Conservation (phyloP, 164 flowering plant species). For the Piper betle region DNA sequence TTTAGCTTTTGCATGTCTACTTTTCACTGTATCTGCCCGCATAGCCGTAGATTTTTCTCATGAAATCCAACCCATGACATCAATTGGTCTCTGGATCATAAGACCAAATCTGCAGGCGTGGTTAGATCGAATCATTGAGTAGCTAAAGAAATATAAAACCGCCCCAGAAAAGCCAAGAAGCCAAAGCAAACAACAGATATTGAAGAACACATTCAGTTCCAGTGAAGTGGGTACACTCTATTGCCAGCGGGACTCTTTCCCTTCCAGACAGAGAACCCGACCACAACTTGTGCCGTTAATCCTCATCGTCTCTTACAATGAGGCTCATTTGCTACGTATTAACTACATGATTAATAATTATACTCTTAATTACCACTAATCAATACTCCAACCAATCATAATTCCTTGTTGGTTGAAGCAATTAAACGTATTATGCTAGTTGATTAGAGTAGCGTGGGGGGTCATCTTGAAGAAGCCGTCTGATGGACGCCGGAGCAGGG, state of each 20-base stretch:
- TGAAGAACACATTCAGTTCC: not conserved
- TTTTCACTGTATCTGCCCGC: not conserved
- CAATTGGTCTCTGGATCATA: too few relatives aligned
- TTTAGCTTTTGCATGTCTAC: too few relatives aligned
- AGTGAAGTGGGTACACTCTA: not conserved
- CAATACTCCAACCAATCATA: not conserved
- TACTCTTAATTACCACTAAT: not conserved
- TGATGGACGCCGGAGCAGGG: not conserved
- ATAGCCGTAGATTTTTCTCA: not conserved
- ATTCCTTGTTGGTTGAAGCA: not conserved
- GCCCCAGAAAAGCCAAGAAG: not conserved
- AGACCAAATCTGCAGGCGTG: not conserved
- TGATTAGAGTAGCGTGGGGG: not conserved
- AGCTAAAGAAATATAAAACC: not conserved
- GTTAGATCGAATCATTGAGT: not conserved
- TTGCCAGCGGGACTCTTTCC: not conserved
- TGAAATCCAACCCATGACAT: not conserved
- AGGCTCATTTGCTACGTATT: not conserved
- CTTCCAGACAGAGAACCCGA: not conserved
- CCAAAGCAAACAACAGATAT: not conserved
- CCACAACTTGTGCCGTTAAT: not conserved
- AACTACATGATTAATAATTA: not conserved
- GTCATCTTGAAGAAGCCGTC: slow-evolving; percentile 1
- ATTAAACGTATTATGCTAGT: not conserved
- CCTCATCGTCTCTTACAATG: not conserved